These are phyloP conservation scores for Cinchona pubescens DNA, from an alignment of 257 asterid genomes.

Conservation along the genomic window DNA sequence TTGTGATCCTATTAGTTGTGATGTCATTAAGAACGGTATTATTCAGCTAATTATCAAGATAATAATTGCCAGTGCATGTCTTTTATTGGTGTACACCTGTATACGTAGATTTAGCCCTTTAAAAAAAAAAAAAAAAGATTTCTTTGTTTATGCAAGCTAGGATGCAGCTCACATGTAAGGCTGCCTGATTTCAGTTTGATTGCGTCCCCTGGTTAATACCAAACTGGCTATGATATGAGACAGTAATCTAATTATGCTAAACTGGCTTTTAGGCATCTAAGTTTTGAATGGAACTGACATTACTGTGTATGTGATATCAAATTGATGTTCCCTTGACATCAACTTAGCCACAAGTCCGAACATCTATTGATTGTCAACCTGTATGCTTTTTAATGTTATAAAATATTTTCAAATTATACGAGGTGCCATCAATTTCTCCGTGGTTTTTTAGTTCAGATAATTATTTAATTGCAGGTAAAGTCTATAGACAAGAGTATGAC, in stretches of 20 bases:
- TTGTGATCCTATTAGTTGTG: not conserved
- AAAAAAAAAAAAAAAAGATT: too few species aligned
- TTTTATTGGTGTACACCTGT: not conserved
- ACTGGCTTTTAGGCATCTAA: not conserved
- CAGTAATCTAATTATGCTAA: not conserved
- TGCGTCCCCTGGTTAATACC: not conserved
- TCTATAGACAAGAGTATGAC: conserved; percentile 67
- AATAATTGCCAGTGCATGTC: not conserved
- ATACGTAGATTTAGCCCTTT: not conserved
- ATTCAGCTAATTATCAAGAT: not conserved
- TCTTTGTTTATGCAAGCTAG: not conserved
- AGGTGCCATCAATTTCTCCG: not conserved
- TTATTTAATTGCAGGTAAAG: conserved; percentile 48
- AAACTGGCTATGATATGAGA: not conserved
- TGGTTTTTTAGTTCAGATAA: not conserved
- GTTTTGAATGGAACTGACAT: not conserved
- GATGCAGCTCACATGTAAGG: not conserved
- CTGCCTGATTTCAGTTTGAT: not conserved
- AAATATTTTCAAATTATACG: not conserved
- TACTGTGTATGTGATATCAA: not conserved
- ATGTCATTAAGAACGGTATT: not conserved
- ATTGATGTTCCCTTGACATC: not conserved
- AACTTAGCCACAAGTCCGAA: not conserved
- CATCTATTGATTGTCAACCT: not conserved
- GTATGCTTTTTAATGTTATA: not conserved